Evolutionary conservation across 371 early-diverging fungal species (phyloP), one percentile per base, ranked within the genome.

Genomic region (Dinochytrium kinnereticum): DNA sequence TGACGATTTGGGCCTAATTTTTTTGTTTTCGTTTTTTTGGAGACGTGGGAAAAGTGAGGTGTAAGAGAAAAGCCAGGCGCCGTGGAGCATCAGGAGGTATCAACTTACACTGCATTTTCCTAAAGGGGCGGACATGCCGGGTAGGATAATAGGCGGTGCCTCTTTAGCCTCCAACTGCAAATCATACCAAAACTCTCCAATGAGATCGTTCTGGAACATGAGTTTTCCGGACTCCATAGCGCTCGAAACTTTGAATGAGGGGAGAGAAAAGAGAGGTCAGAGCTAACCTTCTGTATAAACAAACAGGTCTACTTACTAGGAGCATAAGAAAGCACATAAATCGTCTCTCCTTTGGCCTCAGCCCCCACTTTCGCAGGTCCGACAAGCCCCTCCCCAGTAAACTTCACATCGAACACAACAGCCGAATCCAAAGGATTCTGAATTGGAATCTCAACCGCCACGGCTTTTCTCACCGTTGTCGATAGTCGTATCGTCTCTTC

Each of bases 161-260:
- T 84, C 80, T 2, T 26, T 69, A 0, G 82, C 82, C 10, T 73
- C 76, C n/a, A 85, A 69, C 5, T 68, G n/a, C 0, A 85, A 70
- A 26, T 77, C 69, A 68, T 85, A 85, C 82, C 82, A 82, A 51
- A 85, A 85, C 57, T 80, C 81, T 1, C 85, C 85, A 51, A 81
- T 59, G 7, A 69, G 72, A 0, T 74, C 76, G 59, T 76, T 84
- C 21, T 57, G 36, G 68, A 84, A 84, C 40, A 64, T 65, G 26
- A 84, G 34, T 38, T 44, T 66, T 3, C 84, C 84, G n/a, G 26
- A 70, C 1, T 66, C 37, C 40, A 67, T 51, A 37, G 59, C 30
- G 66, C 70, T 51, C 5, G 79, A 31, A 51, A 82, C 79, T 77
- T 26, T 57, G 15, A 50, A 50, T 10, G 59, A 57, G n/a, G n/a